Base-by-base conservation (phyloP, 164 flowering plant genomes). In the Cinnamomum chago region DNA sequence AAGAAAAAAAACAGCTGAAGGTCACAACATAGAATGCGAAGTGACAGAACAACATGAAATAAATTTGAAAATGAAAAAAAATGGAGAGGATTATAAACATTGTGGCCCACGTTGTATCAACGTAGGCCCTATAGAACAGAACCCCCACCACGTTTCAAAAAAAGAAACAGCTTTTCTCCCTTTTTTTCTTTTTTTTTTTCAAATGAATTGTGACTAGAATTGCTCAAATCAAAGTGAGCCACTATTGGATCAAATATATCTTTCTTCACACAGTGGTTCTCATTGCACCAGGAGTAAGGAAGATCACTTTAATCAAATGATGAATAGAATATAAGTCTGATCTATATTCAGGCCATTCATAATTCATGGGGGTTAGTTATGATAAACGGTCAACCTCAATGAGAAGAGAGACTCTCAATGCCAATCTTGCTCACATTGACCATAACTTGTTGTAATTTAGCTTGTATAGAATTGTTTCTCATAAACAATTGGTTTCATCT, bases 1-100 rank as follows among this genome's bases (percentile, higher is more conserved):
- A 88, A 15, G 25, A 25, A 25, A 52, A 52, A 23, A 82, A 77
- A 65, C 7, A 72, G 58, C 3, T 14, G 24, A 24, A 27, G 40
- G 62, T n/a, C 30, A 51, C n/a, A 20, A 20, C 35, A 30, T 5
- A 24, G 25, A 5, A 52, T 52, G 58, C 58, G 15, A 30, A 30
- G 35, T 30, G 35, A 30, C 5, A 30, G 0, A 30, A 30, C 35
- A 30, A 30, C 58, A 3, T 30, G 35, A 30, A 30, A 30, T 5
- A 30, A 30, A 30, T 30, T 4, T 30, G 35, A 30, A 30, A 30
- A 30, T 30, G 30, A 35, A 17, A 25, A 11, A 11, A 30, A 70
- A 51, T 52, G 58, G 58, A 13, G 18, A 52, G 20, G 58, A 13
- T 13, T 52, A 52, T 52, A 52, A 52, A 17, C 18, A 30, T 52